Evolutionary conservation across 73 alveolate genomes (phyloP).

Genomic region (Blepharisma stoltei): DNA sequence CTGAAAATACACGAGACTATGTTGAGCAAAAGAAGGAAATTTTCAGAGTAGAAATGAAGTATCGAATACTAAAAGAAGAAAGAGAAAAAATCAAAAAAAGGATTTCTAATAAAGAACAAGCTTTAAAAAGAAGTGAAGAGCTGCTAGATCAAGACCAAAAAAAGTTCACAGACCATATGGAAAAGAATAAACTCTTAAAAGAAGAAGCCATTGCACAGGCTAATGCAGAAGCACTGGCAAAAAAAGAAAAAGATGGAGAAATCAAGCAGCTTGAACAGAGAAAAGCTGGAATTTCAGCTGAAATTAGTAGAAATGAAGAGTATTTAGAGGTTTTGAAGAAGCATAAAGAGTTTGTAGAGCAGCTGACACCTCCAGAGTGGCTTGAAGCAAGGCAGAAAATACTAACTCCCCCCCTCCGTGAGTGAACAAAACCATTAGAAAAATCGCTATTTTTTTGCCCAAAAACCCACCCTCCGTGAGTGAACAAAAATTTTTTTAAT

Average conservation of each 20-base stretch:
- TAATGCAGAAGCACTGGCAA: slow-evolving; percentile 18
- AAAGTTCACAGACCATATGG: slow-evolving; percentile 23
- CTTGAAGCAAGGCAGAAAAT: neutral
- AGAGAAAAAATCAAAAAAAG: slow-evolving; percentile 49
- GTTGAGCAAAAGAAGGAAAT: slow-evolving; percentile 63
- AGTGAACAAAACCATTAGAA: too few species aligned
- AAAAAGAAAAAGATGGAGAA: slow-evolving; percentile 21
- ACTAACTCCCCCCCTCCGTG: too few species aligned
- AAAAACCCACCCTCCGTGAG: too few species aligned
- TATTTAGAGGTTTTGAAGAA: neutral
- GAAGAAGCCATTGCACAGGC: slow-evolving; percentile 3
- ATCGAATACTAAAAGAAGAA: slow-evolving; percentile 55
- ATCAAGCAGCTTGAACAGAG: slow-evolving; percentile 6
- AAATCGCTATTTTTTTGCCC: too few species aligned
- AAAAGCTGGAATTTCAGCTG: slow-evolving; percentile 28
- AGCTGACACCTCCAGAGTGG: slow-evolving; percentile 2
- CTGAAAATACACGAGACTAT: slow-evolving; percentile 55
- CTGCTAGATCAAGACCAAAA: slow-evolving; percentile 19
- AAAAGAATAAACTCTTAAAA: neutral
- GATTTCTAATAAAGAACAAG: slow-evolving; percentile 44
- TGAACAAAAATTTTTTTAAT: too few species aligned
- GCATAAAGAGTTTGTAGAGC: neutral
- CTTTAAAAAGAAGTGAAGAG: slow-evolving; percentile 35
- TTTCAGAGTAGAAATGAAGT: slow-evolving; percentile 56
- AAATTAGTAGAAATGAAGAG: slow-evolving; percentile 2